A percentile compares a stretch with the other conserved stretches of the same genome.
These are phyloP conservation scores for Trichoderma parareesei DNA, from an alignment of 495 filamentous ascomycete species.

Conservation along the genomic window DNA sequence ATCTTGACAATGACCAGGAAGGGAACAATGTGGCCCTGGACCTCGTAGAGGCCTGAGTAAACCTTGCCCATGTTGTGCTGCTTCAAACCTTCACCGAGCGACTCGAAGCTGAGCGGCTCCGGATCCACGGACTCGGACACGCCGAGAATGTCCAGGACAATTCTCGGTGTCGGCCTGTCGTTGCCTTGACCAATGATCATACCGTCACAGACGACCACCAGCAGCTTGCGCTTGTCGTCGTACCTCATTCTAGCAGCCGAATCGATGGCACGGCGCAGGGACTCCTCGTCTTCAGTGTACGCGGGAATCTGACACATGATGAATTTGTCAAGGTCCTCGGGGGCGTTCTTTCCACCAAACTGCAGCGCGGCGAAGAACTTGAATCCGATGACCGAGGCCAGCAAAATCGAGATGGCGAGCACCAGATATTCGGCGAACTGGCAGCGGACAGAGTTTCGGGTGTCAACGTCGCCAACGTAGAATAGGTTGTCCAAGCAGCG, in stretches of 20 bases:
- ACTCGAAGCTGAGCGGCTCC: constrained; percentile 96
- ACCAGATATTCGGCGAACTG: constrained; percentile 86
- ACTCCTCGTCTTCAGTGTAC: constrained; percentile 98
- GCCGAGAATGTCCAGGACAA: constrained; percentile 94
- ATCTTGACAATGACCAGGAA: constrained; percentile 97
- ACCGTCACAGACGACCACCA: constrained; percentile 92
- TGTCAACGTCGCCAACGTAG: constrained; percentile 88
- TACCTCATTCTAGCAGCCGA: constrained; percentile 93
- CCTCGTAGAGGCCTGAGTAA: constrained; percentile 96
- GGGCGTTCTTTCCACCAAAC: constrained; percentile 81
- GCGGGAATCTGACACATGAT: constrained; percentile 95
- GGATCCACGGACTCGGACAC: constrained; percentile 90
- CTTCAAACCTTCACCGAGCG: constrained; percentile 88
- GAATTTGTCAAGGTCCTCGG: constrained; percentile 96
- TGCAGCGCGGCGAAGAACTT: constrained; percentile 97
- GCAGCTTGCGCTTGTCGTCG: constrained; percentile 94
- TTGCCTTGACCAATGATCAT: constrained; percentile 99
- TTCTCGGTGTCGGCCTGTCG: constrained; percentile 87
- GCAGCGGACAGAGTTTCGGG: constrained; percentile 78
- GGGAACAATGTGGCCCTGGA: constrained; percentile 94
- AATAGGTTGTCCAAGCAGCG: constrained; percentile 91
- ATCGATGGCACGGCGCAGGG: constrained; percentile 90
- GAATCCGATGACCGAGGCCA: constrained; percentile 77
- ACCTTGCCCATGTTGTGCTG: constrained; percentile 99
- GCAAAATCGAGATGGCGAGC: constrained; percentile 76